These are phyloP conservation scores for Ophiocordyceps camponoti-saundersi DNA, from an alignment of 2,329 filamentous ascomycete species.

Conservation along the genomic window DNA sequence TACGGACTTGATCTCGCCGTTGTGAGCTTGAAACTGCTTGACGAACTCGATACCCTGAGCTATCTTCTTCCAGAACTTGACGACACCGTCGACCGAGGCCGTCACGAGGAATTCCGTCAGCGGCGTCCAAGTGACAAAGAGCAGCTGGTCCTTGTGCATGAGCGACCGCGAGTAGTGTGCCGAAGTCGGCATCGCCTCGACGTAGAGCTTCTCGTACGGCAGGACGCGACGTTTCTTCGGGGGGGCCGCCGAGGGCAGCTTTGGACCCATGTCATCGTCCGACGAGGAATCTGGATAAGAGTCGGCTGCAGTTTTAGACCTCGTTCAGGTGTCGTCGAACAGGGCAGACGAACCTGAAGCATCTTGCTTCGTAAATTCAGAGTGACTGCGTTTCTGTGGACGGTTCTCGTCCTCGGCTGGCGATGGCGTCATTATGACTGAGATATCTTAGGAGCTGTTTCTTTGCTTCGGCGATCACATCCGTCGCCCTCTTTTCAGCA, in stretches of 20 bases:
- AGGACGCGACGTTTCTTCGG: constrained; percentile 87
- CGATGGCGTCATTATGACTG: constrained; percentile 5
- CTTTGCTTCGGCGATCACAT: not conserved
- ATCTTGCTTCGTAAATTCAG: constrained; percentile 32
- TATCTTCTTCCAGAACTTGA: constrained; percentile 99
- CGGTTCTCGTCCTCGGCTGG: constrained; percentile 14
- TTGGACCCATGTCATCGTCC: constrained; percentile 85
- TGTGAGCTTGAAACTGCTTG: constrained; percentile 90
- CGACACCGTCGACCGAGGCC: constrained; percentile 81
- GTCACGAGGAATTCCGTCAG: constrained; percentile 92
- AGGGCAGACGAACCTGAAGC: constrained; percentile 16
- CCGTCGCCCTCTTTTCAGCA: not conserved
- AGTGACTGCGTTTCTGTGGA: constrained; percentile 33
- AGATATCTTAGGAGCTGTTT: not conserved
- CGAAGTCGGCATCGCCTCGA: constrained; percentile 72
- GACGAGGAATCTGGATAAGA: constrained; percentile 45
- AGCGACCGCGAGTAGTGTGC: constrained; percentile 81
- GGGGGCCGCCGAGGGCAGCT: constrained; percentile 63
- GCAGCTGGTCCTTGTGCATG: constrained; percentile 94
- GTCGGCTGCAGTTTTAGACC: not conserved
- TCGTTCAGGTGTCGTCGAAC: no score
- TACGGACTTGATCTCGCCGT: constrained; percentile 66
- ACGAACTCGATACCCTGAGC: constrained; percentile 87
- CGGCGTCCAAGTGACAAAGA: constrained; percentile 76
- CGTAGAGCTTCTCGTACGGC: constrained; percentile 87